A percentile compares a stretch with the other conserved stretches of the same genome.
These are phyloP conservation scores for Suhomyces faveliae DNA, from an alignment of 805 yeast species.

Conservation along the genomic window DNA sequence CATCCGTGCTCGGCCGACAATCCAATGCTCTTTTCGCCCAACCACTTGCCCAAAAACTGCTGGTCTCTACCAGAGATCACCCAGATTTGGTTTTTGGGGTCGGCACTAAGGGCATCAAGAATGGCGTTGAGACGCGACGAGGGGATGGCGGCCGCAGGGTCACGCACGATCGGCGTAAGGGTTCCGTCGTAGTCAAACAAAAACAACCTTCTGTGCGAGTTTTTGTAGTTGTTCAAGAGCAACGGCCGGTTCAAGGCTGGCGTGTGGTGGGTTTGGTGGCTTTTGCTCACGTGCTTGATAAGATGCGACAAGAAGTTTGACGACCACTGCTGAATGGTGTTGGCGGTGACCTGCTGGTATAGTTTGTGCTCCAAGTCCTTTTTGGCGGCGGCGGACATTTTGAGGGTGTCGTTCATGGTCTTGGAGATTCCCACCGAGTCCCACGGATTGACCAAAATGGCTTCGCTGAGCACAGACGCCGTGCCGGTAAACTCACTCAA, in stretches of 20 bases:
- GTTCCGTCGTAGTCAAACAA: conserved; percentile 98
- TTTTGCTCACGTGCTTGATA: conserved; percentile 37
- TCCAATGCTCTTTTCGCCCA: conserved; percentile 73
- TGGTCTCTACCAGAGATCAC: conserved; percentile 95
- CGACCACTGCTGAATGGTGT: conserved; percentile 83
- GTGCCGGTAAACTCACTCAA: conserved; percentile 94
- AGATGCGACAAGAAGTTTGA: conserved; percentile 54
- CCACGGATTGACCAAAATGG: conserved; percentile 93
- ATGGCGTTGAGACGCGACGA: conserved; percentile 65
- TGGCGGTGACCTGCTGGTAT: conserved; percentile 60
- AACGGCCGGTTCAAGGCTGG: conserved; percentile 80
- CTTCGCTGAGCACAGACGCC: conserved; percentile 64
- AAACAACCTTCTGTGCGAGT: conserved; percentile 69
- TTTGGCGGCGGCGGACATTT: conserved; percentile 50
- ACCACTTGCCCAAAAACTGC: conserved; percentile 81
- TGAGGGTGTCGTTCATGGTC: conserved; percentile 68
- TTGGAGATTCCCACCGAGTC: conserved; percentile 91
- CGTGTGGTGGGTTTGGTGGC: conserved; percentile 46
- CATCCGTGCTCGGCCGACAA: conserved; percentile 98
- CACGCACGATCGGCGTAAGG: conserved; percentile 90
- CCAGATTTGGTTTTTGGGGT: conserved; percentile 88
- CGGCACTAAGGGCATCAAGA: conserved; percentile 60
- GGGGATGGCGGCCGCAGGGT: conserved; percentile 98
- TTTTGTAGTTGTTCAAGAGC: conserved; percentile 56
- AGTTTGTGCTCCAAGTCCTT: conserved; percentile 49